Conservation (phyloP, 2,329 filamentous ascomycete species). For the Diaporthe vaccinii region DNA sequence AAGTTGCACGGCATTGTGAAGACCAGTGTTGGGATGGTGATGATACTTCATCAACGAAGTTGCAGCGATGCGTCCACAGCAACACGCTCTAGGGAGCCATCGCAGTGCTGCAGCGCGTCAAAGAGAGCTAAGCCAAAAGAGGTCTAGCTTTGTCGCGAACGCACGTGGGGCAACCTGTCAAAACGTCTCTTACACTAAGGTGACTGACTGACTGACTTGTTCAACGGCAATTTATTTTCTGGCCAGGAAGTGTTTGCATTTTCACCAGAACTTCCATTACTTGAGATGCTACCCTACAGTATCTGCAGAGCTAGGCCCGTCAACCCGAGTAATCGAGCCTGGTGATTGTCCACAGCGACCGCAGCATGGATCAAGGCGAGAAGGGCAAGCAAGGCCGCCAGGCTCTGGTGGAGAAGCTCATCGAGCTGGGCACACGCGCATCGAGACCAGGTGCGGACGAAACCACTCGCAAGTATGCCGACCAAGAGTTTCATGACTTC, state of each 20-base stretch:
- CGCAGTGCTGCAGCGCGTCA: conserved; percentile 36
- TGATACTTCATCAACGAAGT: background rate
- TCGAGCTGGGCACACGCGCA: conserved; percentile 61
- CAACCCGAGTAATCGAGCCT: background rate
- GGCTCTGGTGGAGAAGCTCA: conserved; percentile 51
- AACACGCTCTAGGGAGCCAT: background rate
- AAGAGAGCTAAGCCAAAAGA: background rate
- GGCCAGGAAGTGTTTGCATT: background rate
- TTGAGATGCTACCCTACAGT: conserved; percentile 11
- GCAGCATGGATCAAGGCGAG: conserved; percentile 36
- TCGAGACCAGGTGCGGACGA: conserved; percentile 59
- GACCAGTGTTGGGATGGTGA: conserved; percentile 39
- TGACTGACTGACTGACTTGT: background rate
- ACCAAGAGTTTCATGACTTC: conserved; percentile 60
- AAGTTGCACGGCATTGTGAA: conserved; percentile 47
- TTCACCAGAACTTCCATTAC: background rate
- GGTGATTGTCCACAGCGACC: background rate
- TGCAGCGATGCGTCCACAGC: background rate
- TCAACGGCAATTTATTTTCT: background rate
- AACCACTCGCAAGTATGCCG: conserved; percentile 49
- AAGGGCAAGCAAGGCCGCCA: conserved; percentile 45
- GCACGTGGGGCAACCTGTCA: background rate
- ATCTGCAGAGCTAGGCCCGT: too few species aligned
- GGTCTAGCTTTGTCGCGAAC: background rate
- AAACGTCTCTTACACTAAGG: background rate